Conservation (phyloP, 352 stramenopile genomes). For the Pythium phragmiticola region DNA sequence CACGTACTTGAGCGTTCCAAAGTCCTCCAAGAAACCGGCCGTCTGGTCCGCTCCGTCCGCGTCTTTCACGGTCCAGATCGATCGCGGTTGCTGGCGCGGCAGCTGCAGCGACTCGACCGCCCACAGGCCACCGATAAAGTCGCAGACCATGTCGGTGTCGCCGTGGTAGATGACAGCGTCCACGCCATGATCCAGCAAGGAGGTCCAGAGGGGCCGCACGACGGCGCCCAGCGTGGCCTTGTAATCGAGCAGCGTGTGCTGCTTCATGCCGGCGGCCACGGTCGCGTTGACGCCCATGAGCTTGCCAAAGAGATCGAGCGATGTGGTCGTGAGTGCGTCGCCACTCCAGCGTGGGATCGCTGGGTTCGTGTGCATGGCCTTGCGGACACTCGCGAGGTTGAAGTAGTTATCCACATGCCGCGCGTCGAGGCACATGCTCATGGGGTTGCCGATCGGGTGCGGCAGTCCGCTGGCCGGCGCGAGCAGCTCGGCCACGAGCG, state of each 20-base stretch:
- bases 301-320: slow-evolving; percentile 32
- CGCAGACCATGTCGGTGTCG: slow-evolving; percentile 68
- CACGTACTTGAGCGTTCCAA: slow-evolving; percentile 82
- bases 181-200: slow-evolving; percentile 44
- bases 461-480: slow-evolving; percentile 38
- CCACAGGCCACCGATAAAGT: slow-evolving; percentile 68
- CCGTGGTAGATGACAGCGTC: slow-evolving; percentile 72
- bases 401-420: slow-evolving; percentile 70
- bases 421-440: slow-evolving; percentile 66
- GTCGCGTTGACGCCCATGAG: slow-evolving; percentile 38
- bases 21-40: slow-evolving; percentile 81
- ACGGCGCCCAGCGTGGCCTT: slow-evolving; percentile 37
- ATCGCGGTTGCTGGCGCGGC: slow-evolving; percentile 35
- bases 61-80: slow-evolving; percentile 36
- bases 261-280: slow-evolving; percentile 32
- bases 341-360: slow-evolving; percentile 43
- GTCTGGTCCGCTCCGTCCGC: slow-evolving; percentile 58
- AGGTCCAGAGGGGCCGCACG: slow-evolving; percentile 61
- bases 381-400: slow-evolving; percentile 57
- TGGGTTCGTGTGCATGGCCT: slow-evolving; percentile 73
- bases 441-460: slow-evolving; percentile 71
- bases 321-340: slow-evolving; percentile 46
- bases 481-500: slow-evolving; percentile 44
- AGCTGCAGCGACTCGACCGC: slow-evolving; percentile 66
- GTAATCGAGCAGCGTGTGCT: slow-evolving; percentile 51